phyloP scores from a whole-genome alignment of 2,329 filamentous ascomycete genomes.

The Elsinoe australis region DNA sequence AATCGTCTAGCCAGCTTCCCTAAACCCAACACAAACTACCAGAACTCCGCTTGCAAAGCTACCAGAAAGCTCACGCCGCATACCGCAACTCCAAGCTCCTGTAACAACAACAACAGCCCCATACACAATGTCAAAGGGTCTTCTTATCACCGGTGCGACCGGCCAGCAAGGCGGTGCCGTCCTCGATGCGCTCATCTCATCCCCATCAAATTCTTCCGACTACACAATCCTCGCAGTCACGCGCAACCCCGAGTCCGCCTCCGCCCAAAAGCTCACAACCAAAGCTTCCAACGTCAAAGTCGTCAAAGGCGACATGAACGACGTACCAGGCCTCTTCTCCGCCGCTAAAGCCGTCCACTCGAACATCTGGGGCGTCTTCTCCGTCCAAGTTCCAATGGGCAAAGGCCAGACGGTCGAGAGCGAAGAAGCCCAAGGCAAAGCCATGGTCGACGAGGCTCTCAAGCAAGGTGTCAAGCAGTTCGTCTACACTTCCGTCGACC shows the following conservation, averaged over 20 bases:
- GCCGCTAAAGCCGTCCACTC: slow-evolving; percentile 5
- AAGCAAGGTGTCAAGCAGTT: slow-evolving; percentile 50
- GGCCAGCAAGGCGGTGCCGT: slow-evolving; percentile 43
- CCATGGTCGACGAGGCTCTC: slow-evolving; percentile 50
- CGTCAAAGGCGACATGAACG: slow-evolving; percentile 51
- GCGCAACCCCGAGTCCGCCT: slow-evolving; percentile 45
- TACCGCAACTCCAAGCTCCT: no score
- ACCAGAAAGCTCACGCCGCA: no score
- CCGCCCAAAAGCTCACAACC: slow-evolving; percentile 43
- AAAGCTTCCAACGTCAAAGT: slow-evolving; percentile 45
- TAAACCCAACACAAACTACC: no score
- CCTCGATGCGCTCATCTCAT: slow-evolving; percentile 35
- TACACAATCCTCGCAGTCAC: slow-evolving; percentile 54
- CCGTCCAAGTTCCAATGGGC: slow-evolving; percentile 45
- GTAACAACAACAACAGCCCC: background rate
- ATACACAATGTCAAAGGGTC: slow-evolving; percentile 28
- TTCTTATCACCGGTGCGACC: slow-evolving; percentile 41
- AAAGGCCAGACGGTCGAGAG: slow-evolving; percentile 33
- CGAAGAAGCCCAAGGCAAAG: slow-evolving; percentile 49
- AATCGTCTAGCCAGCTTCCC: no score
- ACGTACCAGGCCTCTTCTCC: slow-evolving; percentile 29
- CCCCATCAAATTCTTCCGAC: slow-evolving; percentile 27
- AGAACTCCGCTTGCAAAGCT: no score
- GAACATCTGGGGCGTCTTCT: slow-evolving; percentile 50
- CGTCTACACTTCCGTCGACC: slow-evolving; percentile 56